Conservation (phyloP, 2,329 filamentous ascomycete species). For the Colletotrichum chrysophilum region DNA sequence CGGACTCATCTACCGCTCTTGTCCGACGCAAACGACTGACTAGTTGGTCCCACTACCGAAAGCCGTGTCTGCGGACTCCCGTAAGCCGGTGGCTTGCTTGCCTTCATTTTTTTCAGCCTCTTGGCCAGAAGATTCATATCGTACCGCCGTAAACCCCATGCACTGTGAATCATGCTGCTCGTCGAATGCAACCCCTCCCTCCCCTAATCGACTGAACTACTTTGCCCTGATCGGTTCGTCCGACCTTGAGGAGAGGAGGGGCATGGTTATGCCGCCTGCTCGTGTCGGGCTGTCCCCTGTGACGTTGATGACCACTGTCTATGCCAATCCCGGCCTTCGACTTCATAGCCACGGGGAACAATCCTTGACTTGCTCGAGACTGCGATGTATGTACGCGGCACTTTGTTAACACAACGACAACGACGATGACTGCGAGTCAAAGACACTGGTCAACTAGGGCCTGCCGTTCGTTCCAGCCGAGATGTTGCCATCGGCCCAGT, state of each 20-base stretch:
- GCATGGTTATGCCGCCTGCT: background rate
- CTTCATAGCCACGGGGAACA: background rate
- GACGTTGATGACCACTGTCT: background rate
- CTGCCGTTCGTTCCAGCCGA: background rate
- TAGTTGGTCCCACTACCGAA: background rate
- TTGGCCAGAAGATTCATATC: background rate
- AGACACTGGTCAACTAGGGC: background rate
- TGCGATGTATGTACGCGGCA: background rate
- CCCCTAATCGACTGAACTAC: background rate
- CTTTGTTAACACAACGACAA: background rate
- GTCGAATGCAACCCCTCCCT: background rate
- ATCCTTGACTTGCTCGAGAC: background rate
- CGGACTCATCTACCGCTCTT: background rate
- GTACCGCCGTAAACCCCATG: background rate
- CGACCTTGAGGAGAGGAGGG: background rate
- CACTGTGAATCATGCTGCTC: background rate
- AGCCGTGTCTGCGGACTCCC: constrained; percentile 12
- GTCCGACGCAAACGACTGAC: background rate
- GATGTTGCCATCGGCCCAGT: background rate
- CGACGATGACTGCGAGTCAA: background rate
- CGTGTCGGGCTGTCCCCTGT: background rate
- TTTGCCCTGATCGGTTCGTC: constrained; percentile 6
- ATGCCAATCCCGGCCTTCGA: background rate
- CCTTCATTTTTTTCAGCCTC: background rate
- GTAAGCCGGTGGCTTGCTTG: background rate